Evolutionary conservation across 106 monocot genomes (phyloP).

Genomic region (Phalaenopsis equestris): DNA sequence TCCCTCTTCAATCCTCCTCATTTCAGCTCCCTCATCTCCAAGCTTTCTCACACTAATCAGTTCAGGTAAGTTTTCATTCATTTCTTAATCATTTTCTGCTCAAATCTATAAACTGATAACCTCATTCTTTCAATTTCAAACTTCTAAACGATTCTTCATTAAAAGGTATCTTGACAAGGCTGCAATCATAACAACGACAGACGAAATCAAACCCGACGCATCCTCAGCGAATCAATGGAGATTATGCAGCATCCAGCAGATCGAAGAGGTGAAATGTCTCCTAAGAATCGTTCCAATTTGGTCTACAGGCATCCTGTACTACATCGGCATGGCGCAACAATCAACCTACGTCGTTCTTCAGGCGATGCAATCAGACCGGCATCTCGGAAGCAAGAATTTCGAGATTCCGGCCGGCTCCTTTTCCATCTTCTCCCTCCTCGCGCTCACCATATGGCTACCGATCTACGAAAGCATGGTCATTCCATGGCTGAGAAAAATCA

Average conservation of each 20-base stretch:
- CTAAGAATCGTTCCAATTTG: constrained; percentile 40
- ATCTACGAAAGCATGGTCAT: constrained; percentile 52
- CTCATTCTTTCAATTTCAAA: background rate
- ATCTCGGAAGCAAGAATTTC: constrained; percentile 23
- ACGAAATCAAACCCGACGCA: constrained; percentile 21
- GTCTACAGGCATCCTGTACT: constrained; percentile 41
- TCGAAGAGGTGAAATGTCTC: constrained; percentile 51
- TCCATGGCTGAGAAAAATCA: constrained; percentile 22
- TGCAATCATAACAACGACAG: constrained; percentile 8
- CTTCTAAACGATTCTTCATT: background rate
- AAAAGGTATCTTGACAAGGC: constrained; percentile 18
- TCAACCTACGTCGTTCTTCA: constrained; percentile 33
- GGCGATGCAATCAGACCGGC: constrained; percentile 39
- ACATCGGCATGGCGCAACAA: constrained; percentile 37
- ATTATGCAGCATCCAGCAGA: constrained; percentile 49
- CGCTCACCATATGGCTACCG: constrained; percentile 45
- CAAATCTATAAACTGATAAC: background rate
- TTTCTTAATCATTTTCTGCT: background rate
- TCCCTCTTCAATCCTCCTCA: constrained; percentile 40
- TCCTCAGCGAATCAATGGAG: constrained; percentile 24
- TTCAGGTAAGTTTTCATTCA: constrained; percentile 18
- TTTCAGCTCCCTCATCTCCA: constrained; percentile 13
- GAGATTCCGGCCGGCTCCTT: constrained; percentile 58
- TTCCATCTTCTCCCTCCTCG: constrained; percentile 37
- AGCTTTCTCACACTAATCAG: constrained; percentile 27